Base-by-base conservation (phyloP, 2,329 filamentous ascomycete species). In the Arthrobotrys megalospora region DNA sequence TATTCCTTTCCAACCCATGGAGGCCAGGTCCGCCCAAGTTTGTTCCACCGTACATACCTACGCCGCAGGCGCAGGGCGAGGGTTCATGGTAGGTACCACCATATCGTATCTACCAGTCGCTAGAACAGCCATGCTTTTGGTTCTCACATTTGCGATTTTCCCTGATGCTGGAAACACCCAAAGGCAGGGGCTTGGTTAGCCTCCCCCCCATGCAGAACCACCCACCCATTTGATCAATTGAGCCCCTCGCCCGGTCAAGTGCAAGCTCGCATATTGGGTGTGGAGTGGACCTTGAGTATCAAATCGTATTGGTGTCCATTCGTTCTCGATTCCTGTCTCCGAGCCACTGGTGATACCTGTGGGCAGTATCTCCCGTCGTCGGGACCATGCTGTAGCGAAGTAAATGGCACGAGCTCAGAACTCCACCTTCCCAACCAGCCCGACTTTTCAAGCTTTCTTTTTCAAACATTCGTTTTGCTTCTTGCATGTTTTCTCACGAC, bases 101-200 rank as follows among this genome's bases (percentile, higher is more conserved):
- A 14, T 43, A 60, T 60, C 55, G 55, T 60, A 60, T 60, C 55
- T 60, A 43, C 21, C 55, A 43, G 55, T 60, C 55, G 55, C 55
- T 60, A 60, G 52, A 58, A 36, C 32, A 58, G 36, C 36, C 55
- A 43, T 60, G 55, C 55, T 60, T 60, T 34, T 43, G 3, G 16
- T 60, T 60, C 34, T 60, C 55, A 43, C 55, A 60, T 43, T 60
- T 60, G 36, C 55, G 55, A 60, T 41, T 28, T 60, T 60, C 12
- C 36, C 12, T 43, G 19, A 43, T 43, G 55, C 45, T 24, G 55
- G 55, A 43, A 60, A 28, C 36, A 41, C 16, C 55, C 36, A 43
- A 43, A 43, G 55, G 55, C 36, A 60, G 36, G 55, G 55, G 55
- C 34, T 60, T 10, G 52, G 52, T 58, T 38, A 58, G 52, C 52